phyloP scores from a whole-genome alignment of 2,329 filamentous ascomycete genomes.

The Curvularia spicifera region DNA sequence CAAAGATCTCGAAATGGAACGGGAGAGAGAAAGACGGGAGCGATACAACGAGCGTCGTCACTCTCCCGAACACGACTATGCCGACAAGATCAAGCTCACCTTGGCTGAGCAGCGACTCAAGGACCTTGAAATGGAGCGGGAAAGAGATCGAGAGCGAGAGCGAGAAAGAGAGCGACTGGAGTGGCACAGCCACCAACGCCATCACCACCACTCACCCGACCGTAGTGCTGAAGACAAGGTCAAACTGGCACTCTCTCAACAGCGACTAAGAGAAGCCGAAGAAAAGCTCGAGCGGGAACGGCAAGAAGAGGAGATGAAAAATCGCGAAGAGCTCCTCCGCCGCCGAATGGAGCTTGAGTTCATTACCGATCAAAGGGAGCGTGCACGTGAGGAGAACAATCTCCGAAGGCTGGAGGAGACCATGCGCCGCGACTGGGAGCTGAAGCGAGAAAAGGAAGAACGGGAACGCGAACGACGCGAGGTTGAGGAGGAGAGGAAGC shows the following conservation, averaged over 20 bases:
- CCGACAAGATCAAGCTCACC: conserved; percentile 15
- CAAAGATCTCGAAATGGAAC: conserved; percentile 44
- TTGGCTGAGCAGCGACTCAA: conserved; percentile 15
- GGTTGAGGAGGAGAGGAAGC: conserved; percentile 50
- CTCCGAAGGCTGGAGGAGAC: conserved; percentile 39
- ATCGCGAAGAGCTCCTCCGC: conserved; percentile 48
- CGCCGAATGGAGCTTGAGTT: conserved; percentile 46
- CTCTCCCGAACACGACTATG: conserved; percentile 11
- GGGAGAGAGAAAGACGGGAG: conserved; percentile 34
- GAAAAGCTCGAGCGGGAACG: conserved; percentile 45
- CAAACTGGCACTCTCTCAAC: conserved; percentile 44
- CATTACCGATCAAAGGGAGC: conserved; percentile 44
- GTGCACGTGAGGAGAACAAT: conserved; percentile 38
- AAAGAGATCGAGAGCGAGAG: conserved; percentile 36
- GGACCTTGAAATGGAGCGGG: conserved; percentile 13
- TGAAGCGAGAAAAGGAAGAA: conserved; percentile 40
- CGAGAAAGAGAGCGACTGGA: conserved; percentile 32
- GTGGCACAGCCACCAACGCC: not conserved
- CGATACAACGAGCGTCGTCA: conserved; percentile 26
- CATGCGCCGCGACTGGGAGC: conserved; percentile 42
- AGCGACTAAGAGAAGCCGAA: conserved; percentile 46
- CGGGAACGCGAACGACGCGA: conserved; percentile 48
- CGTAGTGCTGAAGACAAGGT: conserved; percentile 33
- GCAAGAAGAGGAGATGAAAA: conserved; percentile 43
- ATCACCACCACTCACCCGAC: conserved; percentile 21